Evolutionary conservation across 768 basidiomycete species (phyloP).

Genomic region (Trametes cinnabarina): DNA sequence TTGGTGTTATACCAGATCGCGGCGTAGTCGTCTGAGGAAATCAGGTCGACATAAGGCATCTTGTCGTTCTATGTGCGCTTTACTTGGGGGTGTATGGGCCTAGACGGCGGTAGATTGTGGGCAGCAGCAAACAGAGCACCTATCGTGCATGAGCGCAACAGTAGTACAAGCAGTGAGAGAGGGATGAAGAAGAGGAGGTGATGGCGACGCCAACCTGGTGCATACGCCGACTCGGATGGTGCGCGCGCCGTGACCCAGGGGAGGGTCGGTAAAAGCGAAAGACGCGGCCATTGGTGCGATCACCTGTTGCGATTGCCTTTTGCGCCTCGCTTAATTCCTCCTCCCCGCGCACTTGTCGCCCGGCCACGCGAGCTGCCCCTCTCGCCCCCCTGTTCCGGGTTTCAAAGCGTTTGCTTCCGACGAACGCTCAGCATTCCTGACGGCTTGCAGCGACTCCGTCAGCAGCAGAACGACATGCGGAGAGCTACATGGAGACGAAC

Average conservation of each 20-base stretch:
- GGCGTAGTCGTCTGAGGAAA: slow-evolving; percentile 61
- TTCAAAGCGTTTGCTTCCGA: neutral
- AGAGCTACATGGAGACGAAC: neutral
- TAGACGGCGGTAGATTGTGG: neutral
- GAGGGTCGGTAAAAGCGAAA: neutral
- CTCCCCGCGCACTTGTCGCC: neutral
- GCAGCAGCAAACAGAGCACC: neutral
- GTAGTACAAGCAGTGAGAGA: neutral
- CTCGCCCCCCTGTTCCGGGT: neutral
- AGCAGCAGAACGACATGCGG: neutral
- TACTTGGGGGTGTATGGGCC: neutral
- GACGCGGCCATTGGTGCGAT: slow-evolving; percentile 8
- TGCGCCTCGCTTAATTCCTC: slow-evolving; percentile 13
- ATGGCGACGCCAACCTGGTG: neutral
- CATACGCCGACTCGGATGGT: neutral
- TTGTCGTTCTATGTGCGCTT: no score
- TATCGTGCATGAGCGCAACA: slow-evolving; percentile 4
- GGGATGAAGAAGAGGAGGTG: neutral
- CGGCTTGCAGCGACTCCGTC: neutral
- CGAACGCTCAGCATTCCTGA: neutral
- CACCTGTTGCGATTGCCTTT: slow-evolving; percentile 5
- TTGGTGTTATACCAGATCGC: slow-evolving; percentile 75
- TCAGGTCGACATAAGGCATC: slow-evolving; percentile 72
- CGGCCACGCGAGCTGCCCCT: neutral
- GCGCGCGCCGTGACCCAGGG: neutral